Conservation (phyloP, 805 yeast species). For the Scheffersomyces ergatensis region DNA sequence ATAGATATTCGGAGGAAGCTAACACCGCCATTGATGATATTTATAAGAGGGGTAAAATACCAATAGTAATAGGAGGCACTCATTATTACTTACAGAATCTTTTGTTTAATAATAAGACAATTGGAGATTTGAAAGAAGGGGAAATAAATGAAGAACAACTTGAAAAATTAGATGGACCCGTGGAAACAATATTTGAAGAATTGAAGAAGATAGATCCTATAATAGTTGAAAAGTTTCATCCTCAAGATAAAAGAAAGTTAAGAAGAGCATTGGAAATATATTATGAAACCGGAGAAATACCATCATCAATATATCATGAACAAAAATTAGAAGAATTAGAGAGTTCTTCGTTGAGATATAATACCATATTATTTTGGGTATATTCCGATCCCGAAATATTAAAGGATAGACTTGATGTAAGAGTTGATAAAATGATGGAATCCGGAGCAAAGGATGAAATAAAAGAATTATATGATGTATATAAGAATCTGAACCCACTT, state of each 20-base stretch:
- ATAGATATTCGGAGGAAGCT: conserved; percentile 76
- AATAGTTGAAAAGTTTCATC: conserved; percentile 82
- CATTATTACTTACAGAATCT: conserved; percentile 87
- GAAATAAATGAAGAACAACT: conserved; percentile 29
- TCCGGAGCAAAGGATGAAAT: conserved; percentile 73
- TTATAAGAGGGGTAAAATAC: conserved; percentile 65
- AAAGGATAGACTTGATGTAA: conserved; percentile 60
- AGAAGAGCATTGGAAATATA: conserved; percentile 79
- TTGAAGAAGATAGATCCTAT: conserved; percentile 62
- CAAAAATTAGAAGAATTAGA: conserved; percentile 48
- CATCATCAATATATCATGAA: conserved; percentile 67
- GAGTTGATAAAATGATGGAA: conserved; percentile 83
- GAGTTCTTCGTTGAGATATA: conserved; percentile 52
- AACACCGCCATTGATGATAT: conserved; percentile 59
- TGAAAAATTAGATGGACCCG: conserved; percentile 54
- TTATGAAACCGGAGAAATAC: conserved; percentile 59
- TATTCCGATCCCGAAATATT: conserved; percentile 62
- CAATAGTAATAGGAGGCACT: conserved; percentile 93
- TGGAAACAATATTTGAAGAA: conserved; percentile 45
- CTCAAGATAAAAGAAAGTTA: conserved; percentile 79
- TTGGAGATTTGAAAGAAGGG: conserved; percentile 30
- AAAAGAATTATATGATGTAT: conserved; percentile 50
- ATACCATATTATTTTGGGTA: conserved; percentile 78
- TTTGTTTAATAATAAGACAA: conserved; percentile 66
- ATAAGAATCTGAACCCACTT: conserved; percentile 22